Percentiles rank a stretch among this genome's conserved stretches.
Conservation (phyloP, 75 land plant genomes). For the Cryptomeria japonica region DNA sequence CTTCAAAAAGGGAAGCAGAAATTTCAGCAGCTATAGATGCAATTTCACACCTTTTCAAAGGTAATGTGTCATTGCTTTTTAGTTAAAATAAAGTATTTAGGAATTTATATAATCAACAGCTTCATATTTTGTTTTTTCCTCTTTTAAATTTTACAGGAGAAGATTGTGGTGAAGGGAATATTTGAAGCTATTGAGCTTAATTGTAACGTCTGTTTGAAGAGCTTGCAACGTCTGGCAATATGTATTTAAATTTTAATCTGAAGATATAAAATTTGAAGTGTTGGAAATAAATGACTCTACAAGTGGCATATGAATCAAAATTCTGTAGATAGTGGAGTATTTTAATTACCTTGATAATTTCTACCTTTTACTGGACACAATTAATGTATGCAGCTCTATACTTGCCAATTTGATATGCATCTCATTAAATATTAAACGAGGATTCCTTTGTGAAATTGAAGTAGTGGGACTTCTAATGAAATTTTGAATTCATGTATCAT, state of each 20-base stretch:
- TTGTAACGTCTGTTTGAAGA: neutral
- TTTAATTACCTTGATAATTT: neutral
- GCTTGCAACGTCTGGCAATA: neutral
- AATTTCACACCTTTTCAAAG: neutral
- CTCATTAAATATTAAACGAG: neutral
- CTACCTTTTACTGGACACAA: neutral
- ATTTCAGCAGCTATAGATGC: slow-evolving; percentile 3
- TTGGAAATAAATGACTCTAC: neutral
- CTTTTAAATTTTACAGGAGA: neutral
- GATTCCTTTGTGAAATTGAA: neutral
- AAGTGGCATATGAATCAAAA: neutral
- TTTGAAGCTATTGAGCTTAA: neutral
- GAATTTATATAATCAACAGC: neutral
- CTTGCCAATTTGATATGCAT: neutral
- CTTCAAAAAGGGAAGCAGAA: slow-evolving; percentile 7
- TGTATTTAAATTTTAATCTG: neutral
- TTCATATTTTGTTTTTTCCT: neutral
- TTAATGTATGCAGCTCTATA: neutral
- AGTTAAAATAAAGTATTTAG: neutral
- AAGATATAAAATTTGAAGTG: neutral
- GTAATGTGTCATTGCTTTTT: neutral
- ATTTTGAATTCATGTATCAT: too few species aligned
- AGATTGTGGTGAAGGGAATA: neutral
- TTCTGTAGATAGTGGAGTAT: neutral
- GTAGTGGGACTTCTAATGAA: too few species aligned